phyloP scores from a whole-genome alignment of 208 protist species.

The Crithidia fasciculata region DNA sequence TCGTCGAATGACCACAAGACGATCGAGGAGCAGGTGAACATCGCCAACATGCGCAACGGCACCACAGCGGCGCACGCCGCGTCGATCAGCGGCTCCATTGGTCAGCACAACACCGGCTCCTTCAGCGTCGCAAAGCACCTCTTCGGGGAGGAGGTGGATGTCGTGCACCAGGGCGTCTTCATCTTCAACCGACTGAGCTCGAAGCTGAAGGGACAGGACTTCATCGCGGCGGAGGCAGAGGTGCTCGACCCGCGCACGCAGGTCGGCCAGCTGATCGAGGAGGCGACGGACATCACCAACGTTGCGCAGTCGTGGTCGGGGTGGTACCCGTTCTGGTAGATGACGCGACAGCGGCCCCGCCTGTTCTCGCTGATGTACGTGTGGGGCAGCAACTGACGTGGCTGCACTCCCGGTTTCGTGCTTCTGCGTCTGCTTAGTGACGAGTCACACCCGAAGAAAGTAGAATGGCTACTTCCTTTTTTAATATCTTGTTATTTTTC shows the following conservation, averaged over 20 bases:
- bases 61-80: constrained; percentile 25
- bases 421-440: too few relatives aligned
- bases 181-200: constrained; percentile 84
- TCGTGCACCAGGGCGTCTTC: constrained; percentile 82
- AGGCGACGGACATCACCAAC: constrained; percentile 87
- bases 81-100: constrained; percentile 42
- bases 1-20: constrained; percentile 72
- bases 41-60: constrained; percentile 39
- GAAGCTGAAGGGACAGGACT: constrained; percentile 86
- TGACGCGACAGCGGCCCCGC: too few relatives aligned
- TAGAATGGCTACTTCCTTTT: background rate
- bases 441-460: too few relatives aligned
- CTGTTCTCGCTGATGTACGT: too few relatives aligned
- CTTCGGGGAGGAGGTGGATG: constrained; percentile 73
- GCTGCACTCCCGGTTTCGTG: too few relatives aligned
- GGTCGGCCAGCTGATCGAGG: constrained; percentile 81
- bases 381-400: too few relatives aligned
- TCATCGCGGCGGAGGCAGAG: constrained; percentile 41
- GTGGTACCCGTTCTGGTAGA: constrained; percentile 92
- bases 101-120: constrained; percentile 24
- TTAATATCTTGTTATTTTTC: background rate
- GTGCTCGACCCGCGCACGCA: constrained; percentile 76
- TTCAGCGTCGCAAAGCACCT: constrained; percentile 48
- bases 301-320: constrained; percentile 91
- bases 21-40: constrained; percentile 76